Evolutionary conservation across 2,329 filamentous ascomycete genomes (phyloP).

Genomic region (Colletotrichum abscissum): DNA sequence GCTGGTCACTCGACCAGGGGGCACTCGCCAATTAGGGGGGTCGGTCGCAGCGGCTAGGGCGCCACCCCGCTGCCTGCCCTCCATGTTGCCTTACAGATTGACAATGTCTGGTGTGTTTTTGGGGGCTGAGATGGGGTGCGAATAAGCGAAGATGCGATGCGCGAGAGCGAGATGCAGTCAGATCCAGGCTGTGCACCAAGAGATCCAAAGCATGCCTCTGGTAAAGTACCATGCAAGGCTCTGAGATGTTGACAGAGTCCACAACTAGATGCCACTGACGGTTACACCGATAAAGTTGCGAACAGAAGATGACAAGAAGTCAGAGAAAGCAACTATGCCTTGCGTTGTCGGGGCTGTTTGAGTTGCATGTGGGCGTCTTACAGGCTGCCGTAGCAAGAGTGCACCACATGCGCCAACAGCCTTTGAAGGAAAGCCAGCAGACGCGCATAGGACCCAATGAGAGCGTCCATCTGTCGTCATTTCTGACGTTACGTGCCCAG

Average conservation of each 20-base stretch:
- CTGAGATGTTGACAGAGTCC: not conserved
- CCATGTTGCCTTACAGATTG: not conserved
- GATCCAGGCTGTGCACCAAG: conserved; percentile 27
- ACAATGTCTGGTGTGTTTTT: not conserved
- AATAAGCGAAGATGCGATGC: not conserved
- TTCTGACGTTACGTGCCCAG: conserved; percentile 26
- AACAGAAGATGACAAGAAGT: not conserved
- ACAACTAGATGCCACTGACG: not conserved
- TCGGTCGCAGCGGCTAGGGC: conserved; percentile 20
- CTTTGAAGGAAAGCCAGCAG: not conserved
- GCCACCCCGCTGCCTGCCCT: conserved; percentile 26
- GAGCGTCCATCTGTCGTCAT: conserved; percentile 4
- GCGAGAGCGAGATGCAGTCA: conserved; percentile 24
- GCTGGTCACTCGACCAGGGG: conserved; percentile 33
- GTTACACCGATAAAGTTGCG: not conserved
- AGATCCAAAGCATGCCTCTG: not conserved
- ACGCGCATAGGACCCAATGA: conserved; percentile 9
- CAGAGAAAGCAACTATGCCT: not conserved
- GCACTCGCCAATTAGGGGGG: conserved; percentile 14
- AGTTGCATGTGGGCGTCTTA: conserved; percentile 5
- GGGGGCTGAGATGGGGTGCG: conserved; percentile 15
- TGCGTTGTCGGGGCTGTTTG: not conserved
- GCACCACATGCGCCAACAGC: not conserved
- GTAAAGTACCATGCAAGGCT: conserved; percentile 1
- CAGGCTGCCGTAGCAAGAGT: not conserved